phyloP scores from a whole-genome alignment of 106 monocot species.

The Phalaenopsis aphrodite region DNA sequence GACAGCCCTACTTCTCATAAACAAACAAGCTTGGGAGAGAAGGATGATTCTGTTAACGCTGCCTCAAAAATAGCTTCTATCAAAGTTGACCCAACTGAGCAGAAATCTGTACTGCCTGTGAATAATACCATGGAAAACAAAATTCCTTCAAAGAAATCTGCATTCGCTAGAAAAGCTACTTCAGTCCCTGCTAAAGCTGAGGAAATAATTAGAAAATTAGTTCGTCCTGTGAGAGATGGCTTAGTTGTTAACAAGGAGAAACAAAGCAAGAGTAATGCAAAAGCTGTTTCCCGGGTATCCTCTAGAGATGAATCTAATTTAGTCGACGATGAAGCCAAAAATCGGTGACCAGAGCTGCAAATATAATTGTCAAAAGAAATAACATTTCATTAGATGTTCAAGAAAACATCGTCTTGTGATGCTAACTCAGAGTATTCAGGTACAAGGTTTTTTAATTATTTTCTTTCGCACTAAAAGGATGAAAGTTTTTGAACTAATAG shows the following conservation, averaged over 20 bases:
- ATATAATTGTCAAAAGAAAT: not conserved
- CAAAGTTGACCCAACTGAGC: slow-evolving; percentile 11
- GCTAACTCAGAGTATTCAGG: not conserved
- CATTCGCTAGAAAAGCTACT: slow-evolving; percentile 16
- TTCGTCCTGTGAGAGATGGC: slow-evolving; percentile 13
- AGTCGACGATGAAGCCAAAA: slow-evolving; percentile 23
- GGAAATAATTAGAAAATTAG: slow-evolving; percentile 19
- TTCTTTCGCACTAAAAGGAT: not conserved
- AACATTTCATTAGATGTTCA: not conserved
- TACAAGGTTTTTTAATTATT: not conserved
- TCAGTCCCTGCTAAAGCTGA: slow-evolving; percentile 21
- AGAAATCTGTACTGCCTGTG: slow-evolving; percentile 4
- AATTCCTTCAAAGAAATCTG: slow-evolving; percentile 10
- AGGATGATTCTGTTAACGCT: slow-evolving; percentile 6
- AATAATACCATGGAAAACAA: slow-evolving; percentile 6
- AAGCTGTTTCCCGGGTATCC: slow-evolving; percentile 5
- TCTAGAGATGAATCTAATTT: slow-evolving; percentile 17
- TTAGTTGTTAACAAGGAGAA: slow-evolving; percentile 6
- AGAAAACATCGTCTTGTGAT: not conserved
- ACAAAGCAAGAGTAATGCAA: slow-evolving; percentile 20
- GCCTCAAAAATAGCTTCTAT: slow-evolving; percentile 14
- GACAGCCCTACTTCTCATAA: slow-evolving; percentile 18
- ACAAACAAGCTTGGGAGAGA: slow-evolving; percentile 24
- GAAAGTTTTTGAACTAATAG: not conserved
- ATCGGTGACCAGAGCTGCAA: no score